Conservation (phyloP, 1,284 basidiomycete species). For the Boletus smithii region DNA sequence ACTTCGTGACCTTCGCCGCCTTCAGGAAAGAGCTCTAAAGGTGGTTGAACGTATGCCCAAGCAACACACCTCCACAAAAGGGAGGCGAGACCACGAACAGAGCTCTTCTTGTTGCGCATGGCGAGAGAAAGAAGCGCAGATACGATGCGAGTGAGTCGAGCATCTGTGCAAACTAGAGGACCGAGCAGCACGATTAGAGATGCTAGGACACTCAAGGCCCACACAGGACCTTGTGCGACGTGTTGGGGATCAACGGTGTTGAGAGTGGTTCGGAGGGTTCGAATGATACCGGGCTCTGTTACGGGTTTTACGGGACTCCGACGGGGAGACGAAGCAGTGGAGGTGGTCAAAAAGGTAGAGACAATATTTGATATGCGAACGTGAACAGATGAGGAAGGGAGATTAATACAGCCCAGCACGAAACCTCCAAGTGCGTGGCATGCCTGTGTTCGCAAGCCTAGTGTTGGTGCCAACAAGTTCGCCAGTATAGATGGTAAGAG, state of each 20-base stretch:
- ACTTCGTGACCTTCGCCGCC: conserved; percentile 38
- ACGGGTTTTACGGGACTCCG: conserved; percentile 31
- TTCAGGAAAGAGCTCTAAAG: conserved; percentile 34
- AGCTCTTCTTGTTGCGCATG: conserved; percentile 56
- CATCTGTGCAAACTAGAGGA: conserved; percentile 46
- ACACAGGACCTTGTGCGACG: conserved; percentile 68
- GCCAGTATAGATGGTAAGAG: conserved; percentile 59
- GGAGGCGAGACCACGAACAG: conserved; percentile 56
- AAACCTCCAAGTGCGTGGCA: conserved; percentile 71
- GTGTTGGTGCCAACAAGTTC: conserved; percentile 60
- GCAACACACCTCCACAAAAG: conserved; percentile 60
- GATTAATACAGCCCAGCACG: conserved; percentile 46
- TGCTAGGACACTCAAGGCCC: conserved; percentile 64
- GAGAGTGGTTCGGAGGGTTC: conserved; percentile 62
- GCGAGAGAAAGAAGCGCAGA: conserved; percentile 50
- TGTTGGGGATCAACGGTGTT: conserved; percentile 49
- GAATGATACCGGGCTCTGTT: conserved; percentile 52
- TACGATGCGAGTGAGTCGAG: conserved; percentile 45
- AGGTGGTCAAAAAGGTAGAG: conserved; percentile 44
- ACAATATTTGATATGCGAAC: conserved; percentile 49
- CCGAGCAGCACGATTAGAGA: conserved; percentile 61
- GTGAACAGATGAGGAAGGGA: conserved; percentile 49
- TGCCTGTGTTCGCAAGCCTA: conserved; percentile 61
- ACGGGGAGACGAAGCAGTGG: conserved; percentile 32
- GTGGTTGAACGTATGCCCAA: conserved; percentile 63